Evolutionary conservation across 345 rosid genomes (phyloP), one percentile per base, ranked within the genome.

Genomic region (Eucalyptus coolabah): DNA sequence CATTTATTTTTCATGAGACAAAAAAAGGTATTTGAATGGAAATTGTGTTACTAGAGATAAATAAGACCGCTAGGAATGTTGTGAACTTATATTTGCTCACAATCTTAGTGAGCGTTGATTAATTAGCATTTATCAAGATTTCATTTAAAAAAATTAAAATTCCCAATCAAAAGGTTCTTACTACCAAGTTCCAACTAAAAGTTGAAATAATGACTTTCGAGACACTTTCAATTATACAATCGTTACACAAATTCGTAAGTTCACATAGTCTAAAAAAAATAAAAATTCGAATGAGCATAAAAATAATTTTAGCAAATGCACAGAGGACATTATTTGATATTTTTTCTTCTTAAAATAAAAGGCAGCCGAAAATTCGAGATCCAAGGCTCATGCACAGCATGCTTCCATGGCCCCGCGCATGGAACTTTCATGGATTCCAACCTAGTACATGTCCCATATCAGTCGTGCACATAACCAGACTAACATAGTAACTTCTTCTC

Each of bases 21-120:
- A 9, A 24, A 24, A 2, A 7, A 0, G 3, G 2, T 24, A 2
- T 56, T 56, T 23, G 6, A 24, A 56, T 10, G 6, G 5, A 56
- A 56, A 56, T 56, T 4, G 2, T 24, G 1, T 56, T 10, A 2
- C 5, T 9, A 2, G 6, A 9, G 13, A 10, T 56, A 9, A 56
- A 9, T 56, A 56, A 56, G 12, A 56, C 6, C 12, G 5, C 6
- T 19, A 8, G 4, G 26, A 19, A 53, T 19, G 24, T 3, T 19
- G 59, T 53, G 59, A 53, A 53, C 24, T 19, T 19, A 53, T 53
- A 19, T 19, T 53, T 8, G 4, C 56, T 53, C 56, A 19, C 10
- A 19, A 0, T 65, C 19, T 17, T 9, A 32, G 10, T 1, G 24
- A 34, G 42, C 21, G 2, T 69, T 9, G 42, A 34, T 32, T 32